Base-by-base conservation (phyloP, 2,329 filamentous ascomycete genomes). In the Aciculosporium take region DNA sequence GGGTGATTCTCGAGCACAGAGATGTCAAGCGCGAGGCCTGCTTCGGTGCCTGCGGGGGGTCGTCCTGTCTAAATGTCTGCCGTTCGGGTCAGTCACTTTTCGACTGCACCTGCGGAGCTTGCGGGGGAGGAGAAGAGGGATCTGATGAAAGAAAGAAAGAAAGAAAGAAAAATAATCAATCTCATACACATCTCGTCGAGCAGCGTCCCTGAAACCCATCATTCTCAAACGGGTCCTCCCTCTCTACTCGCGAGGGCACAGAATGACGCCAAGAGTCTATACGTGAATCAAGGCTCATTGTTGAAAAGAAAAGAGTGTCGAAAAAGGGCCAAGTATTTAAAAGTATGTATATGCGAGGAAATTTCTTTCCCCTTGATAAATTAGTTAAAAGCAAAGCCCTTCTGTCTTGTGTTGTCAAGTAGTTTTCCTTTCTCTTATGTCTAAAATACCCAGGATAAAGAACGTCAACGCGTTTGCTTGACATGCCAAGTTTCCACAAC, bases 191-290 rank as follows among this genome's bases (percentile, higher is more conserved):
- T 29, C 56, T 53, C 5, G 57, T 60, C 0, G 49, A 41, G 15
- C 57, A 56, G 3, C 58, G 52, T 13, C 49, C 48, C 2, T 48
- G 51, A 18, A 61, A 61, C 0, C 53, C 55, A 37, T 63, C 59
- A 7, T 54, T 53, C 9, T 48, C 50, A 34, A 64, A 64, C 0
- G 61, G 61, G 41, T 61, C 56, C 4, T 56, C 51, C 18, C 60
- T 51, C 13, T 63, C 59, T 7, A 58, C 44, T 13, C 54, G 54
- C 30, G 55, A 59, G 10, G 61, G 60, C 18, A 64, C 55, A 10
- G 54, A 56, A 23, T 51, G 49, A 4, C 60, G 53, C 61, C 60
- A 64, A 1, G 52, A 50, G 30, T 60, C 51, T 40, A 62, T 54
- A 7, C 47, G 47, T 2, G 41, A 30, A 7, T 34, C 38, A 29